These are phyloP conservation scores for Calocera cornea DNA, from an alignment of 768 basidiomycete genomes.

Conservation along the genomic window DNA sequence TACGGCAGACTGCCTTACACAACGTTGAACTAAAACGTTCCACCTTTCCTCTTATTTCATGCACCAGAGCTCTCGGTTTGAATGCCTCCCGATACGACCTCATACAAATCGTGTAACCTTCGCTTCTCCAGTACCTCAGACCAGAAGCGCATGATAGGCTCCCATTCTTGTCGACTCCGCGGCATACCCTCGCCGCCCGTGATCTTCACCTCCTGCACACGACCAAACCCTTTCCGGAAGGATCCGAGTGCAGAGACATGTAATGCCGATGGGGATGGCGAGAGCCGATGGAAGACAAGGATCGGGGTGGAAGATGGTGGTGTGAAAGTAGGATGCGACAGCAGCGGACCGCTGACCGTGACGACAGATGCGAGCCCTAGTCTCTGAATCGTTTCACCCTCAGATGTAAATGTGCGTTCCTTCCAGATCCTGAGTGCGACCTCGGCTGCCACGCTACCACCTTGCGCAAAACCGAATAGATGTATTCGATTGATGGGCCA, in stretches of 20 bases:
- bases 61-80: too few relatives aligned
- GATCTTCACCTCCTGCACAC: slow-evolving; percentile 35
- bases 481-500: slow-evolving; percentile 68
- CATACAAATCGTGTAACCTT: slow-evolving; percentile 46
- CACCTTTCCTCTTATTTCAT: too few relatives aligned
- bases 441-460: slow-evolving; percentile 66
- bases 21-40: too few relatives aligned
- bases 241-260: slow-evolving; percentile 35
- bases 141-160: slow-evolving; percentile 79
- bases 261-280: slow-evolving; percentile 35
- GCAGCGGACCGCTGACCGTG: slow-evolving; percentile 54
- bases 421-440: slow-evolving; percentile 47
- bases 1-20: too few relatives aligned
- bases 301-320: slow-evolving; percentile 43
- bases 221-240: slow-evolving; percentile 47
- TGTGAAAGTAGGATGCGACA: slow-evolving; percentile 58
- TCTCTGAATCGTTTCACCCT: slow-evolving; percentile 13
- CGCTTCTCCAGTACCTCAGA: slow-evolving; percentile 48
- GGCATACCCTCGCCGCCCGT: slow-evolving; percentile 51
- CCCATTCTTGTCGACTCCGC: slow-evolving; percentile 60
- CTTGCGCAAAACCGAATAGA: slow-evolving; percentile 79
- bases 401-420: slow-evolving; percentile 14
- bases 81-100: slow-evolving; percentile 34
- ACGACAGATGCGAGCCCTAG: slow-evolving; percentile 49
- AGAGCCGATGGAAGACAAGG: slow-evolving; percentile 43